Evolutionary conservation across 2,329 filamentous ascomycete genomes (phyloP).

Genomic region (Pseudocercospora cruenta): DNA sequence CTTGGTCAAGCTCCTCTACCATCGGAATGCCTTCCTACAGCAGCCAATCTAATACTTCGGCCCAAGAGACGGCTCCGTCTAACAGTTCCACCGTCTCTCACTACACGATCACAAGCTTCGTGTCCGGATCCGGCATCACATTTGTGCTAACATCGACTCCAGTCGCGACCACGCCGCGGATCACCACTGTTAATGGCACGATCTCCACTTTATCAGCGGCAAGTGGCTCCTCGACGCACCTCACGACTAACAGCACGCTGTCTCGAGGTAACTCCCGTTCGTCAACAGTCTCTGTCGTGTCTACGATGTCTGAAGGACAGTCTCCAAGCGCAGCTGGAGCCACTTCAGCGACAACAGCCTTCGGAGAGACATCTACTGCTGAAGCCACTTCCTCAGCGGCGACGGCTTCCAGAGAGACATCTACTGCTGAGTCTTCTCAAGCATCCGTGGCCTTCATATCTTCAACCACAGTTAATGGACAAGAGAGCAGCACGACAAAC

Average conservation of each 20-base stretch:
- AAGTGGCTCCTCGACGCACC: neutral
- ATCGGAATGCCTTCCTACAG: neutral
- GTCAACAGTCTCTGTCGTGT: neutral
- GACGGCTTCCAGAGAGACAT: neutral
- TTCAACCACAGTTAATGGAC: neutral
- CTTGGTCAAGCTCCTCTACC: neutral
- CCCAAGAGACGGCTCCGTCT: neutral
- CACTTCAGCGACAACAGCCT: neutral
- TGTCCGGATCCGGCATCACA: conserved; percentile 20
- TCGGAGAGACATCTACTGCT: neutral
- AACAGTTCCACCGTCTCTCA: conserved; percentile 1
- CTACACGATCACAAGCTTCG: conserved; percentile 23
- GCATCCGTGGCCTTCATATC: neutral
- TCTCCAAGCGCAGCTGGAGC: neutral
- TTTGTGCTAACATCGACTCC: conserved; percentile 14
- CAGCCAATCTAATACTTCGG: conserved; percentile 9
- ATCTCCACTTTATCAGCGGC: neutral
- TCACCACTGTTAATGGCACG: conserved; percentile 15
- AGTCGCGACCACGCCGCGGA: conserved; percentile 12
- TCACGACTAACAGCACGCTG: conserved; percentile 8
- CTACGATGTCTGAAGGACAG: neutral
- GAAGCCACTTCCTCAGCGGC: neutral
- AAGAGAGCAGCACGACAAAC: neutral
- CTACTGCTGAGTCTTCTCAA: neutral
- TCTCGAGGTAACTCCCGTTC: neutral